phyloP scores from a whole-genome alignment of 2,329 filamentous ascomycete species.

The Fusarium fracticaudum region DNA sequence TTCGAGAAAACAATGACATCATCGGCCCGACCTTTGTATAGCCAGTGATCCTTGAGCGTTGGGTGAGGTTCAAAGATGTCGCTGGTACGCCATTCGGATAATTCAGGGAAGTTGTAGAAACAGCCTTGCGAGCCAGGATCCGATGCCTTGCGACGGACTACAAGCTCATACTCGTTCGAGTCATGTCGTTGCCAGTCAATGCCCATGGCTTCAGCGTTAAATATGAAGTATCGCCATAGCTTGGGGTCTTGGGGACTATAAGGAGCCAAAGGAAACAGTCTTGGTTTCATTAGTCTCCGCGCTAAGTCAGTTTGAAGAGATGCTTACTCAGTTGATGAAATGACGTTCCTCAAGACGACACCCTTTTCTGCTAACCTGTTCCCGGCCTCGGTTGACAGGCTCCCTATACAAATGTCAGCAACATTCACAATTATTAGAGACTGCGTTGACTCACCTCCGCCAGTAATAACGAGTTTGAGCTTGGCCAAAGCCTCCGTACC shows the following conservation, averaged over 20 bases:
- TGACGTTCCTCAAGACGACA: not conserved
- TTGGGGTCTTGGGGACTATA: not conserved
- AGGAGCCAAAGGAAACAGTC: not conserved
- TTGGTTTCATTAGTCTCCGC: not conserved
- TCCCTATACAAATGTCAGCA: not conserved
- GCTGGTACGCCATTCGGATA: not conserved
- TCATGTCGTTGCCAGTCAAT: not conserved
- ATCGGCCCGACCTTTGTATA: not conserved
- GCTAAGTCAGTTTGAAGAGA: accelerated
- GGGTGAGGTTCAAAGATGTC: conserved; percentile 4
- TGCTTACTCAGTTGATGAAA: conserved; percentile 6
- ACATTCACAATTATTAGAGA: accelerated
- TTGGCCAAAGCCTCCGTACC: not conserved
- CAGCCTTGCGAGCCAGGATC: not conserved
- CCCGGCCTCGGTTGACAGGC: not conserved
- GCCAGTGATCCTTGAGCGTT: not conserved
- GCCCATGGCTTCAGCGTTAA: not conserved
- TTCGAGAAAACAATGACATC: not conserved
- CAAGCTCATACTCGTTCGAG: not conserved
- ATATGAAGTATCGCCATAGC: conserved; percentile 6
- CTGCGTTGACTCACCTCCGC: accelerated
- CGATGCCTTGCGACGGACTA: not conserved
- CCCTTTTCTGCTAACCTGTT: not conserved
- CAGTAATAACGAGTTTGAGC: not conserved
- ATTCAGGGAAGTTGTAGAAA: conserved; percentile 6